A percentile compares a stretch with the other conserved stretches of the same genome.
Evolutionary conservation across 768 basidiomycete genomes (phyloP).

Genomic region (Psilocybe sp.): DNA sequence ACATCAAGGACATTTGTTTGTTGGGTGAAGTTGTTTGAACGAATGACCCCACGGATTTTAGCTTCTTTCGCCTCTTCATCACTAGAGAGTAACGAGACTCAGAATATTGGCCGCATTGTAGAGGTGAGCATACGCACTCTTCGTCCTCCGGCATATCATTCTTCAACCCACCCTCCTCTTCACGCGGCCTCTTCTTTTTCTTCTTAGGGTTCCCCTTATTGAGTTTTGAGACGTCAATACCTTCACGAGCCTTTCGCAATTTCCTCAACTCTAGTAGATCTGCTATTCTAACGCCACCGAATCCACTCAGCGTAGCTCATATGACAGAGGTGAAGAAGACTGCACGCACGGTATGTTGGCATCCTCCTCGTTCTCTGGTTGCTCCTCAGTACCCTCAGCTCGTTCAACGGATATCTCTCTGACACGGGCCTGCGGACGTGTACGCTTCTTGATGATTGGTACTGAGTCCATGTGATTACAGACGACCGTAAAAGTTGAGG

Average conservation of each 20-base stretch:
- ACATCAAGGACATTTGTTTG: constrained; percentile 96
- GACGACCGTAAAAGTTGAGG: not conserved
- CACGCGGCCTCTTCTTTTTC: constrained; percentile 55
- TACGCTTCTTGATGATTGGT: constrained; percentile 72
- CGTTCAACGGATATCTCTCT: constrained; percentile 47
- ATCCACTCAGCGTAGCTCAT: not conserved
- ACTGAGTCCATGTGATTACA: constrained; percentile 1
- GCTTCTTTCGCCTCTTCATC: constrained; percentile 67
- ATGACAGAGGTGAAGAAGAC: not conserved
- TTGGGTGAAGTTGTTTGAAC: constrained; percentile 93
- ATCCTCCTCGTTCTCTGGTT: constrained; percentile 40
- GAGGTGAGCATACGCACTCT: constrained; percentile 42
- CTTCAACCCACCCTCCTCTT: constrained; percentile 57
- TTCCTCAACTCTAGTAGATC: constrained; percentile 85
- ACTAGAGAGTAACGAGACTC: constrained; percentile 25
- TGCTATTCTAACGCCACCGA: constrained; percentile 51
- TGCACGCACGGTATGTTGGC: constrained; percentile 48
- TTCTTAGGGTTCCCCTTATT: constrained; percentile 81
- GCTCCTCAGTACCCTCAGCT: constrained; percentile 31
- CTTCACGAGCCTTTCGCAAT: constrained; percentile 67
- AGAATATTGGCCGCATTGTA: not conserved
- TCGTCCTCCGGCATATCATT: constrained; percentile 50
- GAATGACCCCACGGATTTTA: constrained; percentile 69
- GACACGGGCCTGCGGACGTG: constrained; percentile 57
- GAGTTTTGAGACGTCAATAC: constrained; percentile 83